Base-by-base conservation (phyloP, 2,329 filamentous ascomycete genomes). In the Aspergillus versicolor region DNA sequence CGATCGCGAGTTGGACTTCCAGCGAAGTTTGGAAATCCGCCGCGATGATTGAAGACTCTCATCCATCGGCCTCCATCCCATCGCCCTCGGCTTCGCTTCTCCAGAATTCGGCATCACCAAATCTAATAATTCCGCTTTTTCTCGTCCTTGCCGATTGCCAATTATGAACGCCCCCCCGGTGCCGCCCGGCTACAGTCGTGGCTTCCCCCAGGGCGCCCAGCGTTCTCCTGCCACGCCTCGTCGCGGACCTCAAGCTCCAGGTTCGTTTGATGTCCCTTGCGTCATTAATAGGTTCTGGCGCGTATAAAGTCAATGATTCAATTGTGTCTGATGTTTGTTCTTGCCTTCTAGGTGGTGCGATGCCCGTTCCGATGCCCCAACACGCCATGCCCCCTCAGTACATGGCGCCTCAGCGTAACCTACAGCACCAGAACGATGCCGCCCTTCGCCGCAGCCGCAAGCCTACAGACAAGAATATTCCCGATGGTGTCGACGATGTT, bases 401-500 rank as follows among this genome's bases (percentile, higher is more conserved):
- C 57, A 67, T 75, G 61, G 60, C 73, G 24, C 63, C 69, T 21
- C 72, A 73, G 62, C 74, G 74, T 57, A 65, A 67, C 54, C 72
- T 73, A 60, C 60, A 70, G 37, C 72, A 73, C 44, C 70, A 72
- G 24, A 74, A 72, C 32, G 74, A 77, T 44, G 69, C 71, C 61
- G 87, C 89, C 45, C 91, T 92, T 74, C 86, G 92, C 60, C 87
- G 91, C 65, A 91, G 90, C 70, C 87, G 88, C 70, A 95, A 93
- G 75, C 94, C 94, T 1, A 97, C 92, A 57, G 94, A 99, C 76
- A 96, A 91, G 81, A 94, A 91, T 67, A 86, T 99, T 24, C 92
- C 94, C 40, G 92, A 97, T 63, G 92, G 91, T 55, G 83, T 96
- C 44, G 92, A 95, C 66, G 87, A 91, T 47, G 84, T 89, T 62